Percentiles rank a stretch among this genome's conserved stretches.
Evolutionary conservation across 768 basidiomycete species (phyloP).

Genomic region (Cubamyces sp.): DNA sequence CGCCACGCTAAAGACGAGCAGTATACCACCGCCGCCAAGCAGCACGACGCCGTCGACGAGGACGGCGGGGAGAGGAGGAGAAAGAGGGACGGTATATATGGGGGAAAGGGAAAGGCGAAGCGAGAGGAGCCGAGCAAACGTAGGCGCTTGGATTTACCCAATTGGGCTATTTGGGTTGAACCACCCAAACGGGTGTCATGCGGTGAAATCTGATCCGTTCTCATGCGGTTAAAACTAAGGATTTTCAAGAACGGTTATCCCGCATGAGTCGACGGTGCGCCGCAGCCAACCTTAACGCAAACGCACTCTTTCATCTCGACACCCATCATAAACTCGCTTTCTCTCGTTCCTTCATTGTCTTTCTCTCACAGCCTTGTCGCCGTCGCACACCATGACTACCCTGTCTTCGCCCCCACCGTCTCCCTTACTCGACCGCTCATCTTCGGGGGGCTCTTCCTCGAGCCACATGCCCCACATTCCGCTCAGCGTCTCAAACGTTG

Average conservation of each 20-base stretch:
- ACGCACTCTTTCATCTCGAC: constrained; percentile 2
- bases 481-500: constrained; percentile 41
- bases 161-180: too few species aligned
- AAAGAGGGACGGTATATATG: too few species aligned
- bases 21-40: too few species aligned
- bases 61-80: too few species aligned
- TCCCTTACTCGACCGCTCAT: constrained; percentile 29
- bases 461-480: constrained; percentile 21
- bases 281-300: neutral
- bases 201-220: too few species aligned
- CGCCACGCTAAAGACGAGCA: too few species aligned
- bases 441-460: constrained; percentile 20
- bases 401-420: constrained; percentile 35
- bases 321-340: constrained; percentile 2
- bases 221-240: too few species aligned
- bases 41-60: too few species aligned
- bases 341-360: constrained; percentile 2
- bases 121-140: neutral
- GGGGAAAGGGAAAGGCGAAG: neutral
- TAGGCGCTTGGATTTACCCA: too few species aligned
- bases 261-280: neutral
- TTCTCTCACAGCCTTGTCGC: constrained; percentile 9
- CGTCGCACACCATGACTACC: constrained; percentile 19
- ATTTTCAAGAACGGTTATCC: too few species aligned
- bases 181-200: too few species aligned